A percentile compares a stretch with the other conserved stretches of the same genome.
Conservation (phyloP, 768 basidiomycete genomes). For the Ramaria rubella region DNA sequence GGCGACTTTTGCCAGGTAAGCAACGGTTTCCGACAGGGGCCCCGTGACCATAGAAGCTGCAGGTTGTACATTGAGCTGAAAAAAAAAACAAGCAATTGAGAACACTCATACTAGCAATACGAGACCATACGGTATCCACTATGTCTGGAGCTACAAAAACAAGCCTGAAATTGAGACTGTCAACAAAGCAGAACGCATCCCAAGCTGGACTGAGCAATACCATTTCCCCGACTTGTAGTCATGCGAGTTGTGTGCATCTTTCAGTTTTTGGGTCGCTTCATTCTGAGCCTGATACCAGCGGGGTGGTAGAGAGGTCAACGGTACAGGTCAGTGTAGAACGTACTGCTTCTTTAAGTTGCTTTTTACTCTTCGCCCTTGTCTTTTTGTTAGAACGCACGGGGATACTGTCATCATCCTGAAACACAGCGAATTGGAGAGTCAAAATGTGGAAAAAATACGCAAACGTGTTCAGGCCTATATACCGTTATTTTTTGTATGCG, state of each 20-base stretch:
- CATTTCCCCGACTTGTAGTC: conserved; percentile 63
- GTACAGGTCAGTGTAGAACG: conserved; percentile 2
- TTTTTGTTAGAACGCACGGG: conserved; percentile 66
- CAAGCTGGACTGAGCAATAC: conserved; percentile 28
- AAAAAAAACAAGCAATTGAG: neutral
- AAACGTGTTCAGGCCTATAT: neutral
- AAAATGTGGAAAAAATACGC: neutral
- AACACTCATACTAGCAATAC: conserved; percentile 47
- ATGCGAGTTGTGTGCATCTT: conserved; percentile 50
- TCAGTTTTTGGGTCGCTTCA: conserved; percentile 51
- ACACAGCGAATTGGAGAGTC: neutral
- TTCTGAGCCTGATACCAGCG: conserved; percentile 45
- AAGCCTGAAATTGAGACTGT: conserved; percentile 41
- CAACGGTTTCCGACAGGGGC: conserved; percentile 52
- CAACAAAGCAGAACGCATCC: neutral
- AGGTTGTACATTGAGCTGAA: neutral
- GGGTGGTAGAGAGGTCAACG: neutral
- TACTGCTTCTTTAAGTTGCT: conserved; percentile 67
- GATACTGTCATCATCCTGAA: conserved; percentile 61
- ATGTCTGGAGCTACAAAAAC: conserved; percentile 56
- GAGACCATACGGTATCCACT: conserved; percentile 58
- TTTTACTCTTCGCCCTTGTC: conserved; percentile 66
- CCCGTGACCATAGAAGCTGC: conserved; percentile 62
- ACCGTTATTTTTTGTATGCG: conserved; percentile 59
- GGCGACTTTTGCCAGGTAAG: conserved; percentile 55